Base-by-base conservation (phyloP, 768 basidiomycete species). In the Xerocomellus chrysenteron region DNA sequence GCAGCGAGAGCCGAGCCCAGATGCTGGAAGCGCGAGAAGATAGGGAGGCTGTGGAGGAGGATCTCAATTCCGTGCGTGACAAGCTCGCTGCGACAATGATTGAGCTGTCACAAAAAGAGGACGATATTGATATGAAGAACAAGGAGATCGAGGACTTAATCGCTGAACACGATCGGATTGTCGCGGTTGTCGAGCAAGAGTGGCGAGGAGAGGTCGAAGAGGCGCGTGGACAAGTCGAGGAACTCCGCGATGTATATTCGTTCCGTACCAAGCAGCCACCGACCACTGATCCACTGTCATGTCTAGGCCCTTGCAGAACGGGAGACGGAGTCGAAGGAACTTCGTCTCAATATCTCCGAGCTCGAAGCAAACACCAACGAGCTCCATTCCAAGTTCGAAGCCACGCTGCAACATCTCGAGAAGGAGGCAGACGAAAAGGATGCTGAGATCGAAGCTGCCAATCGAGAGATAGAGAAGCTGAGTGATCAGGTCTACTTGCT, bases 171-270 rank as follows among this genome's bases (percentile, higher is more conserved):
- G 79, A 85, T 50, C 78, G 82, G 30, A 87, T 90, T 51, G 82
- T 92, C 3, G 80, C 82, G 19, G 80, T 81, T 3, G 86, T 93
- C 8, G 90, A 92, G 64, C 82, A 86, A 42, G 90, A 92, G 63
- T 96, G 93, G 93, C 76, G 87, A 53, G 90, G 88, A 4, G 94
- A 96, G 67, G 85, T 95, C 3, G 85, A 92, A 58, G 91, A 93
- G 60, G 85, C 85, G 2, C 79, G 87, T 56, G 81, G 78, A 3
- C 91, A 92, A 63, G 83, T 87, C 1, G 91, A 93, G 54, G 91
- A 95, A 69, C 77, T 91, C 16, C 80, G 81, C 26, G 89, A 90
- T 70, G 88, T 90, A 66, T 55, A 80, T 74, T 26, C 39, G 2
- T 33, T 30, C 56, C 33, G 40, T 39, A 16, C 19, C 11, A 12